A percentile compares a stretch with the other conserved stretches of the same genome.
Evolutionary conservation across 2,329 filamentous ascomycete genomes (phyloP).

Genomic region (Cadophora sp.): DNA sequence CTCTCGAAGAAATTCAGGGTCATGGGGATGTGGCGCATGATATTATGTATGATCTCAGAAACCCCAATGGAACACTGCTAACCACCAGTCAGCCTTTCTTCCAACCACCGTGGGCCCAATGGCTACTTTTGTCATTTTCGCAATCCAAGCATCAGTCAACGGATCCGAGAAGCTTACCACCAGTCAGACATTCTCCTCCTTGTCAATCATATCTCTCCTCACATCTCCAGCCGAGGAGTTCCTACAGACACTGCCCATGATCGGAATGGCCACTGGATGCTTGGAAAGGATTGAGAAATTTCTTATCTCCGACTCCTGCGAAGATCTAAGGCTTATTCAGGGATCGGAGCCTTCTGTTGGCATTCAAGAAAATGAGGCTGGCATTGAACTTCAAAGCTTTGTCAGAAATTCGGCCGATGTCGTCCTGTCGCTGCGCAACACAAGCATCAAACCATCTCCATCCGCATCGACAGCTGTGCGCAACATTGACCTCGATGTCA

Average conservation of each 20-base stretch:
- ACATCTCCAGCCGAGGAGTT: conserved; percentile 29
- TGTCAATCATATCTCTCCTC: conserved; percentile 32
- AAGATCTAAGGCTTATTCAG: conserved; percentile 9
- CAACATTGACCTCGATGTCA: conserved; percentile 22
- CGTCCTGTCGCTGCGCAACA: conserved; percentile 18
- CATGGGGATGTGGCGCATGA: conserved; percentile 30
- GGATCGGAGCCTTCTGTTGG: not conserved
- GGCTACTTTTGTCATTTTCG: conserved; percentile 29
- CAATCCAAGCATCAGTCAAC: conserved; percentile 25
- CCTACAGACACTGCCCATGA: conserved; percentile 26
- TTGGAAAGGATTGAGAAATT: conserved; percentile 31
- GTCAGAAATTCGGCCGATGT: not conserved
- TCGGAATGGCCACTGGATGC: conserved; percentile 29
- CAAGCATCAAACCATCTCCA: conserved; percentile 16
- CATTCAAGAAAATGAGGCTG: not conserved
- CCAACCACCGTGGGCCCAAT: conserved; percentile 27
- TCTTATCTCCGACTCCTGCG: conserved; percentile 22
- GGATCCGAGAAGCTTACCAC: conserved; percentile 24
- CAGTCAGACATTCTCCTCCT: conserved; percentile 28
- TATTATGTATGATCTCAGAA: conserved; percentile 54
- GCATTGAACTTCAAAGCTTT: not conserved
- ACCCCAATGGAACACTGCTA: conserved; percentile 54
- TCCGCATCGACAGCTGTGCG: conserved; percentile 12
- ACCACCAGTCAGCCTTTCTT: conserved; percentile 22
- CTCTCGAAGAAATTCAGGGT: conserved; percentile 30